These are phyloP conservation scores for Pittosporum tobira DNA, from an alignment of 129 eudicot species.

Conservation along the genomic window DNA sequence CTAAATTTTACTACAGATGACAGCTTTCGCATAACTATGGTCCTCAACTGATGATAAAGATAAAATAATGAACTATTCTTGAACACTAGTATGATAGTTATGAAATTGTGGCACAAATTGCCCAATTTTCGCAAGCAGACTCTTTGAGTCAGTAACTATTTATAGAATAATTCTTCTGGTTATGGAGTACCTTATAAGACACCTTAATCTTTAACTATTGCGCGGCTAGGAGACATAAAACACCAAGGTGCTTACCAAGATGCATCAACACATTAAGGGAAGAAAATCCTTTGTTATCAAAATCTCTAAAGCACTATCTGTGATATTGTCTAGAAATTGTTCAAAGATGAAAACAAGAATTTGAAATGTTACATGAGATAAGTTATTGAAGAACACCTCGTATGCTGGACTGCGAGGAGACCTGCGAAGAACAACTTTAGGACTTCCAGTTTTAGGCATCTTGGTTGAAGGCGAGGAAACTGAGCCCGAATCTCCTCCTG, in stretches of 20 bases:
- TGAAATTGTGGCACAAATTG: not conserved
- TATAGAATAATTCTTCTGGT: not conserved
- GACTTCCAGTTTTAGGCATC: constrained; percentile 50
- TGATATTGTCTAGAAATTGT: not conserved
- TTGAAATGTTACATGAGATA: not conserved
- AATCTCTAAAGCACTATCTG: too few relatives aligned
- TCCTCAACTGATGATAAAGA: not conserved
- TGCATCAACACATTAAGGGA: too few relatives aligned
- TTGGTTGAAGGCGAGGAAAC: constrained; percentile 34
- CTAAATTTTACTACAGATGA: not conserved
- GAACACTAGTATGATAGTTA: too few relatives aligned
- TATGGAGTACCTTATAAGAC: too few relatives aligned
- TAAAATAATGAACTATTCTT: too few relatives aligned
- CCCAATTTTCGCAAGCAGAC: not conserved
- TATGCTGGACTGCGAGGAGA: constrained; percentile 57
- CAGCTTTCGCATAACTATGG: not conserved
- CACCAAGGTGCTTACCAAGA: not conserved
- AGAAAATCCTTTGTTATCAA: too few relatives aligned
- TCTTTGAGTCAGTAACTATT: not conserved
- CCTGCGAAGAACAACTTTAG: constrained; percentile 43
- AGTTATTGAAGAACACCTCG: constrained; percentile 42
- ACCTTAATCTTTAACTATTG: not conserved
- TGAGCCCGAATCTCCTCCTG: constrained; percentile 41
- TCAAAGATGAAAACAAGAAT: not conserved
- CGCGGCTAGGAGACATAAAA: not conserved